Base-by-base conservation (phyloP, 148 eudicot genomes). In the Cornus florida region DNA sequence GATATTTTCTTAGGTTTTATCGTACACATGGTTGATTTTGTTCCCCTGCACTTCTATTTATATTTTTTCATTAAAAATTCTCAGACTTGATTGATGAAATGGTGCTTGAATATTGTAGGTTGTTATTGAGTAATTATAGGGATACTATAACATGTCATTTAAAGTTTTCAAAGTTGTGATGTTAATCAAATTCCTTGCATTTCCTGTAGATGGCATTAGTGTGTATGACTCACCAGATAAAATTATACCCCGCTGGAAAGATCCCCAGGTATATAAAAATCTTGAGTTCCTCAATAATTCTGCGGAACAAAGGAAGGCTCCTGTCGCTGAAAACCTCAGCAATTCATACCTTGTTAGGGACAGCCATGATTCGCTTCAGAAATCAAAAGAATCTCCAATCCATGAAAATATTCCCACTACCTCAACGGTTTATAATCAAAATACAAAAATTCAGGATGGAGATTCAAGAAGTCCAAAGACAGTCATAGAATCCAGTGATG, bases 141-240 rank as follows among this genome's bases (percentile, higher is more conserved):
- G 38, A 2, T 9, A 43, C 48, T 43, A 43, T 43, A 43, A 43
- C 48, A 4, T 43, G 8, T 43, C 48, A 43, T 43, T 9, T 43
- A 3, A 43, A 43, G 10, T 43, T 57, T 62, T 22, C 43, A 56
- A 57, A 22, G 20, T 9, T 23, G 10, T 41, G 64, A 31, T 12
- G 62, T 66, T 71, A 79, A 71, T 50, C 62, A 33, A 14, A 20
- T 66, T 75, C 43, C 35, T 80, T 80, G 67, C 39, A 67, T 69
- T 80, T 81, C 31, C 70, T 84, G 83, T 86, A 93, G 97, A 93
- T 84, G 97, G 97, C 66, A 89, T 95, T 75, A 93, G 98, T 85
- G 22, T 95, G 80, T 91, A 89, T 86, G 98, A 95, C 88, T 89
- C 98, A 23, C 97, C 93, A 0, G 98, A 95, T 77, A 95, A 95